Conservation (phyloP, 371 early-diverging fungal species). For the Mortierella sp. region DNA sequence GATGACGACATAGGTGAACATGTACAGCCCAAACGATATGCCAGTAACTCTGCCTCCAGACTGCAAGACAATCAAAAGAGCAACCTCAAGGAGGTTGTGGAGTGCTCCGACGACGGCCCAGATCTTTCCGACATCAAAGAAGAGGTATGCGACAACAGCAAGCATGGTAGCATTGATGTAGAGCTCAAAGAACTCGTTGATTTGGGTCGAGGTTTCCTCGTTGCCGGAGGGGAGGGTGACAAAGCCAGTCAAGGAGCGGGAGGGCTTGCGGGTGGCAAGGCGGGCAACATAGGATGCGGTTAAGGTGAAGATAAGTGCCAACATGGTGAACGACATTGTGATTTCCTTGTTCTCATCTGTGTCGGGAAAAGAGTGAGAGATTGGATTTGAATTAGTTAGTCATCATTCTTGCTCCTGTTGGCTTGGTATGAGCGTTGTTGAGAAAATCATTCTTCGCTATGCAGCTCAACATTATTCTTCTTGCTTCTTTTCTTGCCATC, state of each 20-base stretch:
- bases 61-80: slow-evolving; percentile 44
- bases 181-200: slow-evolving; percentile 56
- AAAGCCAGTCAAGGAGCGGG: slow-evolving; percentile 49
- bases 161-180: slow-evolving; percentile 61
- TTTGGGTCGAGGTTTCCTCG: slow-evolving; percentile 44
- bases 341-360: slow-evolving; percentile 39
- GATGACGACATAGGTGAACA: slow-evolving; percentile 54
- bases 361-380: not conserved
- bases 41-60: slow-evolving; percentile 57
- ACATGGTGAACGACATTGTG: slow-evolving; percentile 34
- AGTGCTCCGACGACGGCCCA: slow-evolving; percentile 66
- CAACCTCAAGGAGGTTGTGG: slow-evolving; percentile 64
- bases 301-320: slow-evolving; percentile 36
- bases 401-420: not conserved
- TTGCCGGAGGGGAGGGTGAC: slow-evolving; percentile 37
- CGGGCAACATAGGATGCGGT: slow-evolving; percentile 31
- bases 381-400: not conserved
- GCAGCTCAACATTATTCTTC: slow-evolving; percentile 6
- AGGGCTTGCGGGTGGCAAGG: slow-evolving; percentile 34
- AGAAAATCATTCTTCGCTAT: not conserved
- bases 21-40: slow-evolving; percentile 51
- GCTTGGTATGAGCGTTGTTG: not conserved
- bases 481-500: not conserved
- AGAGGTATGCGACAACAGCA: slow-evolving; percentile 56
- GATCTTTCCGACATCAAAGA: slow-evolving; percentile 65